phyloP scores from a whole-genome alignment of 768 basidiomycete genomes.

The Tulasnella calospora region DNA sequence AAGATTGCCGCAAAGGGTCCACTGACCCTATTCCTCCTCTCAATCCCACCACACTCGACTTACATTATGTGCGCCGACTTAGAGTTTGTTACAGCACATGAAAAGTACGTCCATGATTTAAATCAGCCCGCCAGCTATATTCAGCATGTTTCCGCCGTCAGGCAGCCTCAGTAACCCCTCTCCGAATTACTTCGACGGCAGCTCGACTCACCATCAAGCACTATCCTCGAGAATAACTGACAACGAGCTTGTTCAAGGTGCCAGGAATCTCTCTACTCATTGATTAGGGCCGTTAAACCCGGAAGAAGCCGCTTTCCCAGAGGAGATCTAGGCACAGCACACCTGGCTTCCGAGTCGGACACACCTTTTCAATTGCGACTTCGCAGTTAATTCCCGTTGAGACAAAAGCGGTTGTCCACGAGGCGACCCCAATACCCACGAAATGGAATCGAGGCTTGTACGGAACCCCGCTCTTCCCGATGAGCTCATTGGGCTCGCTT shows the following conservation, averaged over 20 bases:
- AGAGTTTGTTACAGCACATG: neutral
- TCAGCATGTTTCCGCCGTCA: neutral
- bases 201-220: neutral
- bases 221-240: neutral
- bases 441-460: neutral
- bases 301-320: neutral
- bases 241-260: neutral
- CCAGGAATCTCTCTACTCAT: neutral
- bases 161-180: neutral
- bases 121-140: neutral
- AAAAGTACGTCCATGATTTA: neutral
- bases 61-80: neutral
- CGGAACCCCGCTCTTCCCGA: neutral
- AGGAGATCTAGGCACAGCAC: neutral
- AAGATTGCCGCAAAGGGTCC: neutral
- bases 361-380: neutral
- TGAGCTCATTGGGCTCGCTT: neutral
- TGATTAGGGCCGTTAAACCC: neutral
- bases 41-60: neutral
- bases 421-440: neutral
- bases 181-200: neutral
- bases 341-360: neutral
- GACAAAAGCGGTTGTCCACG: neutral
- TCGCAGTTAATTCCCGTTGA: neutral
- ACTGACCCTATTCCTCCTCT: neutral